A percentile compares a stretch with the other conserved stretches of the same genome.
Evolutionary conservation across 2,329 filamentous ascomycete genomes (phyloP).

Genomic region (Apiospora arundinis): DNA sequence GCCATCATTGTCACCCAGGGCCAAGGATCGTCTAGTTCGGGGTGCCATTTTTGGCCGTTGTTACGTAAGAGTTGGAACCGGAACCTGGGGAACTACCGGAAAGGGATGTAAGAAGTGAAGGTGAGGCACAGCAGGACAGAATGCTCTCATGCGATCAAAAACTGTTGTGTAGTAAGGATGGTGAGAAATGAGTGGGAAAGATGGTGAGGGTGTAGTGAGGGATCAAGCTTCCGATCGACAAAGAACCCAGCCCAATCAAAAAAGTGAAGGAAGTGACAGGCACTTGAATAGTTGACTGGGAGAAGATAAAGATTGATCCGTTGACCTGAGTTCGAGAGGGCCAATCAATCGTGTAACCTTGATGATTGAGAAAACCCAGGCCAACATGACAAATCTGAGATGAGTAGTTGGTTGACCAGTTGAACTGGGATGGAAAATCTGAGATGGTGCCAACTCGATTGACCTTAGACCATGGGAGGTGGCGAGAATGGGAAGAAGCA

Average conservation of each 20-base stretch:
- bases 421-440: slow-evolving; percentile 10
- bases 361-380: neutral
- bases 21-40: slow-evolving; percentile 31
- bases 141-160: neutral
- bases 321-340: neutral
- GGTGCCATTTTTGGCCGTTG: slow-evolving; percentile 33
- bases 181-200: neutral
- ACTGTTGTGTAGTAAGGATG: neutral
- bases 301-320: neutral
- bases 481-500: slow-evolving; percentile 16
- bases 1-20: slow-evolving; percentile 11
- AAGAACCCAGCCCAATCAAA: neutral
- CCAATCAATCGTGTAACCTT: neutral
- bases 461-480: slow-evolving; percentile 1
- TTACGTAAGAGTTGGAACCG: neutral
- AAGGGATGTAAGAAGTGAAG: neutral
- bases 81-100: neutral
- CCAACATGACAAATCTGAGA: slow-evolving; percentile 10
- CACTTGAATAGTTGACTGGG: neutral
- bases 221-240: neutral
- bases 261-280: neutral
- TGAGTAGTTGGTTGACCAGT: neutral
- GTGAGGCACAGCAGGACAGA: neutral
- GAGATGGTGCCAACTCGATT: neutral
- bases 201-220: neutral